Evolutionary conservation across 2,329 filamentous ascomycete species (phyloP).

Genomic region (Hymenoscyphus scutula): DNA sequence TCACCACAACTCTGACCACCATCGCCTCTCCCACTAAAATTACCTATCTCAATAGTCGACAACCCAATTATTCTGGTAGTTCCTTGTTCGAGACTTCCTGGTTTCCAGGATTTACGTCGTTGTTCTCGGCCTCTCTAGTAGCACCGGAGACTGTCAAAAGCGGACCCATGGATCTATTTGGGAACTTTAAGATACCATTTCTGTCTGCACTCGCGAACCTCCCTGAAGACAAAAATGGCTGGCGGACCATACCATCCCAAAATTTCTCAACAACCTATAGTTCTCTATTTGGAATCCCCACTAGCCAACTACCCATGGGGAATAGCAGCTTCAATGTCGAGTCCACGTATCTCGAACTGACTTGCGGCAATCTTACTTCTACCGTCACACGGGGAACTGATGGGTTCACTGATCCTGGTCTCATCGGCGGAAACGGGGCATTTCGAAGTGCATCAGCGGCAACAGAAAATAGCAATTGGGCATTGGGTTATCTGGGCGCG

Average conservation of each 20-base stretch:
- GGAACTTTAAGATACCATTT: conserved; percentile 27
- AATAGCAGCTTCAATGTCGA: conserved; percentile 25
- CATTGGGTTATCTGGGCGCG: conserved; percentile 26
- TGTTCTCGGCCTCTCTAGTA: conserved; percentile 23
- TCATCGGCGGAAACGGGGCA: conserved; percentile 23
- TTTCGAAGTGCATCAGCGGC: conserved; percentile 22
- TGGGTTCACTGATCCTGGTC: conserved; percentile 22
- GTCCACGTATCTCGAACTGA: conserved; percentile 25
- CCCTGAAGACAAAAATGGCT: conserved; percentile 20
- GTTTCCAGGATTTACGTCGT: conserved; percentile 24
- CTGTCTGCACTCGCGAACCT: conserved; percentile 21
- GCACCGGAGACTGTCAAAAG: conserved; percentile 21
- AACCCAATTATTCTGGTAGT: conserved; percentile 21
- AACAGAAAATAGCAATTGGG: conserved; percentile 20
- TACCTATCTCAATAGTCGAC: conserved; percentile 20
- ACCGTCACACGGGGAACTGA: conserved; percentile 11
- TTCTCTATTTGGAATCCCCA: conserved; percentile 27
- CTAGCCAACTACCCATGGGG: conserved; percentile 14
- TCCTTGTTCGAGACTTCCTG: conserved; percentile 16
- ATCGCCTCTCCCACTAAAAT: conserved; percentile 7
- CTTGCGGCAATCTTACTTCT: conserved; percentile 22
- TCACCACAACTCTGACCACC: conserved; percentile 10
- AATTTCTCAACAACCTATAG: conserved; percentile 17
- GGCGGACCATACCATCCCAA: conserved; percentile 15
- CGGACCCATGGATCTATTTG: conserved; percentile 21